These are phyloP conservation scores for Yarrowia osloensis DNA, from an alignment of 805 yeast genomes.

Conservation along the genomic window DNA sequence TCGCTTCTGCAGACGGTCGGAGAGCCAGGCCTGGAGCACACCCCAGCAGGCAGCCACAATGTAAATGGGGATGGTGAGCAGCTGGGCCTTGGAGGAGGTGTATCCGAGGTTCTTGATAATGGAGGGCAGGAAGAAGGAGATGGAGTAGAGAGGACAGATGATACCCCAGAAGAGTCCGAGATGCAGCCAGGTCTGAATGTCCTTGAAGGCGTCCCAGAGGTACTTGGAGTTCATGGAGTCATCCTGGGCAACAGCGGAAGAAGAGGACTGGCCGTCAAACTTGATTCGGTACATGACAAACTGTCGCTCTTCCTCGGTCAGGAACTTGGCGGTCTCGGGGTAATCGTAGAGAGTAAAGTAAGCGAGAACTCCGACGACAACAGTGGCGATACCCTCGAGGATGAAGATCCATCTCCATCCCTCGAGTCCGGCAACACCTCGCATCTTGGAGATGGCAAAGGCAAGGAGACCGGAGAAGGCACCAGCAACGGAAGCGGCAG, in stretches of 20 bases:
- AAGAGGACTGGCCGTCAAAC: conserved; percentile 53
- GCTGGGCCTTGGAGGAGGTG: conserved; percentile 59
- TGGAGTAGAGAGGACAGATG: conserved; percentile 59
- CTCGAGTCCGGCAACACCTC: conserved; percentile 45
- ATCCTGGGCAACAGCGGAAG: conserved; percentile 47
- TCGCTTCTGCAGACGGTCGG: conserved; percentile 43
- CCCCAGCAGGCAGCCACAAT: conserved; percentile 43
- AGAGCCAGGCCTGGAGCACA: conserved; percentile 34
- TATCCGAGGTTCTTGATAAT: conserved; percentile 56
- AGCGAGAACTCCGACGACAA: conserved; percentile 40
- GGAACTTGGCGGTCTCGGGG: conserved; percentile 58
- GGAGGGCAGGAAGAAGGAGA: conserved; percentile 60
- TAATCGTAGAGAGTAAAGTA: conserved; percentile 47
- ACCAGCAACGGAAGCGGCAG: conserved; percentile 44
- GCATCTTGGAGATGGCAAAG: conserved; percentile 49
- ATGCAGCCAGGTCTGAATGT: conserved; percentile 52
- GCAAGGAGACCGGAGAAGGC: conserved; percentile 54
- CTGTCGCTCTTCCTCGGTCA: conserved; percentile 48
- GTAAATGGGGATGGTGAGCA: conserved; percentile 51
- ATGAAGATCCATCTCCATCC: conserved; percentile 57
- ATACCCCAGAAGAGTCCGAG: conserved; percentile 56
- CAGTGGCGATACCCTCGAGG: conserved; percentile 51
- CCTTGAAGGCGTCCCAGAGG: conserved; percentile 51
- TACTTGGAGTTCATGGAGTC: conserved; percentile 47
- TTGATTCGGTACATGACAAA: conserved; percentile 52